Evolutionary conservation across 352 stramenopile species (phyloP), one percentile per base, ranked within the genome.

Genomic region (Labyrinthula sp.): DNA sequence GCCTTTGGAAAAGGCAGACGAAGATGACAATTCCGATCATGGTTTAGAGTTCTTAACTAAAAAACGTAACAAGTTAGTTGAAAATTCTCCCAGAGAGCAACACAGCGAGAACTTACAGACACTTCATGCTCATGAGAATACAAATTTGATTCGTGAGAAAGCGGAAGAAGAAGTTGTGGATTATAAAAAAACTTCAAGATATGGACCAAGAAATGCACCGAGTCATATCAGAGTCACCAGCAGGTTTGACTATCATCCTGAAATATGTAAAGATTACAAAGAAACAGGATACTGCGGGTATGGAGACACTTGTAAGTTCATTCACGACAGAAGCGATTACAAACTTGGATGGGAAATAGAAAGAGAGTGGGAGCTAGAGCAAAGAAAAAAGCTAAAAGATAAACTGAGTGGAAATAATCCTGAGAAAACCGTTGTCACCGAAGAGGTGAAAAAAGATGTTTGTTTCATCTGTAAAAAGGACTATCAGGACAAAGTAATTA

Each of bases 201-300:
- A 88, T 48, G 86, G 83, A 4, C 86, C 86, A 3, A 85, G 95
- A 18, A 69, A 77, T n/a, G 84, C 82, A 12, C 70, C 90, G 26
- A 84, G 73, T 1, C 92, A 88, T 64, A 70, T 92, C 2, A 71
- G 85, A 3, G 79, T 79, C 14, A 95, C 89, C 34, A 87, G 65
- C 21, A 74, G 82, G 15, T 95, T 96, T 49, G 89, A 97, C 54
- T 97, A 96, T 64, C 71, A 89, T 29, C 40, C 54, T 22, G 48
- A 96, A 55, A 79, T 98, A 39, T 98, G 89, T 65, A 97, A 97
- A 59, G 89, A 98, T 62, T 98, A 96, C 69, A 97, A 97, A 50
- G 85, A 97, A 38, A 98, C 89, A 3, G 89, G 89, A 20, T 98
- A 95, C 61, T 98, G 88, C 54, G 85, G 87, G 29, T 97, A 92